These are phyloP conservation scores for Oryza officinalis DNA, from an alignment of 176 grass and related monocot species.

Conservation along the genomic window DNA sequence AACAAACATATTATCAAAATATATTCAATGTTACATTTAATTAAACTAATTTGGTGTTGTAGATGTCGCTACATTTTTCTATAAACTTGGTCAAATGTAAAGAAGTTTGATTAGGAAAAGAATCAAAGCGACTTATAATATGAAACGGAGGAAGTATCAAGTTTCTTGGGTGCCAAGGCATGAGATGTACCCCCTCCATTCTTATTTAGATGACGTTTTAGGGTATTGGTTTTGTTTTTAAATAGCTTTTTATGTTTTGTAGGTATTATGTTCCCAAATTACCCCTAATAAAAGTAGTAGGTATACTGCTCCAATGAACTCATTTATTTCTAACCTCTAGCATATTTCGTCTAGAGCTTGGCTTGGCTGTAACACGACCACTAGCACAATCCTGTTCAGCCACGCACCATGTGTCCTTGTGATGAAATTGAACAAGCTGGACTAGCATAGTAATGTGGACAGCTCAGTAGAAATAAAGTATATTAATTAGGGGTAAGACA, in stretches of 20 bases:
- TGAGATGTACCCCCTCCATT: neutral
- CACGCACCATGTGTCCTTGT: neutral
- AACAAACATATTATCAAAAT: no score
- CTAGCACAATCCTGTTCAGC: neutral
- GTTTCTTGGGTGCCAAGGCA: neutral
- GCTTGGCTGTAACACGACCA: neutral
- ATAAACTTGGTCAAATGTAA: no score
- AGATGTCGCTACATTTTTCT: no score
- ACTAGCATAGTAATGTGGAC: neutral
- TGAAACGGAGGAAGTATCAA: neutral
- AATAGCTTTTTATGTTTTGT: neutral
- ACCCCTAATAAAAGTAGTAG: neutral
- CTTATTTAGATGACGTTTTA: neutral
- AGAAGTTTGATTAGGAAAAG: no score
- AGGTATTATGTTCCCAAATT: neutral
- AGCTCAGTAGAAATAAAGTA: neutral
- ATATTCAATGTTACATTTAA: no score
- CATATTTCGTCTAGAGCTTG: neutral
- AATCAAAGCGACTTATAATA: no score
- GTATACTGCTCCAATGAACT: neutral
- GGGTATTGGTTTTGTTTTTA: neutral
- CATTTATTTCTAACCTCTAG: neutral
- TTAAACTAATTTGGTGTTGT: no score
- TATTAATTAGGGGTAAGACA: neutral
- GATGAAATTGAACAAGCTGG: no score